Evolutionary conservation across 1,284 basidiomycete species (phyloP).

Genomic region (Laetiporus sulphureus): DNA sequence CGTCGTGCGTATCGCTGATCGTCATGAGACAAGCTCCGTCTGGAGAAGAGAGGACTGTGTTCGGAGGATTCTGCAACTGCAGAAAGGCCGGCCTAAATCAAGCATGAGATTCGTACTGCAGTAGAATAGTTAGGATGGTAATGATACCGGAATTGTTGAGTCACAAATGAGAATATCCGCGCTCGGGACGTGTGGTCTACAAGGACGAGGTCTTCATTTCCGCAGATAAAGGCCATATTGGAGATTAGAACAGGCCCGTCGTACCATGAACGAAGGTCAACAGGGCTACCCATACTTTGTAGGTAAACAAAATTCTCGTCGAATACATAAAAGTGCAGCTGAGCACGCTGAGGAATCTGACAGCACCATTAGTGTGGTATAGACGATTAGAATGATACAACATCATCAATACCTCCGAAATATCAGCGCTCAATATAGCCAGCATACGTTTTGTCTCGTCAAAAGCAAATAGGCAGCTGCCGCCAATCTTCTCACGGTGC

Average conservation of each 20-base stretch:
- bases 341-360: slow-evolving; percentile 20
- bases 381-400: neutral
- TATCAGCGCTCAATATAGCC: slow-evolving; percentile 33
- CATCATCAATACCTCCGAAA: slow-evolving; percentile 27
- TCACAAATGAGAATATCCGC: slow-evolving; percentile 43
- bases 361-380: no score
- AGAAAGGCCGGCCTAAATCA: slow-evolving; percentile 39
- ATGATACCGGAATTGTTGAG: slow-evolving; percentile 42
- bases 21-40: slow-evolving; percentile 47
- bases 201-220: slow-evolving; percentile 43
- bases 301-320: slow-evolving; percentile 36
- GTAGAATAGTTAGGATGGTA: neutral
- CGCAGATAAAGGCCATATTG: slow-evolving; percentile 34
- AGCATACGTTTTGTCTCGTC: slow-evolving; percentile 44
- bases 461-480: slow-evolving; percentile 35
- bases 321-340: slow-evolving; percentile 38
- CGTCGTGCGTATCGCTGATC: slow-evolving; percentile 17
- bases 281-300: slow-evolving; percentile 30
- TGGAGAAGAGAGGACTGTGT: slow-evolving; percentile 35
- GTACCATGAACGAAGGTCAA: slow-evolving; percentile 42
- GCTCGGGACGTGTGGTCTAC: slow-evolving; percentile 34
- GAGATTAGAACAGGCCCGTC: slow-evolving; percentile 20
- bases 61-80: slow-evolving; percentile 29
- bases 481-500: slow-evolving; percentile 38
- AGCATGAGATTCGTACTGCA: neutral